Evolutionary conservation across 1,284 basidiomycete species (phyloP).

Genomic region (Microbotryum violaceum): DNA sequence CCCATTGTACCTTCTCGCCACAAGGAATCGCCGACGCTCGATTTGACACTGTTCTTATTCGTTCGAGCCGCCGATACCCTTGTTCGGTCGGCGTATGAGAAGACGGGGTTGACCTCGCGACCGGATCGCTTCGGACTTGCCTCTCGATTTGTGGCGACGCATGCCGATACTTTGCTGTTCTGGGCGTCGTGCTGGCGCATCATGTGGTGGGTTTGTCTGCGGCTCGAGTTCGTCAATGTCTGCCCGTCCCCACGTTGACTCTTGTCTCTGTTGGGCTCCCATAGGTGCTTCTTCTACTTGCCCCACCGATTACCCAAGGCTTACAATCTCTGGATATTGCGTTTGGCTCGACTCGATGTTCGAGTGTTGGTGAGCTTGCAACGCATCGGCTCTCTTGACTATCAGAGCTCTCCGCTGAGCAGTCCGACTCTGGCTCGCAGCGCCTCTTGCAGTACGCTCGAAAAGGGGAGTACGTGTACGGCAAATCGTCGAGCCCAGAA

Average conservation of each 20-base stretch:
- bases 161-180: constrained; percentile 33
- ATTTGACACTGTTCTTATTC: constrained; percentile 42
- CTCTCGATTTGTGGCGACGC: constrained; percentile 12
- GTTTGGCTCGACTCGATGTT: constrained; percentile 41
- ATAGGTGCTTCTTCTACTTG: constrained; percentile 35
- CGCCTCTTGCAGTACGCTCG: constrained; percentile 35
- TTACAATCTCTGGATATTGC: constrained; percentile 40
- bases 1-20: neutral
- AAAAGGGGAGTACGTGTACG: constrained; percentile 37
- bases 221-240: neutral
- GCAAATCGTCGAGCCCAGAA: constrained; percentile 26
- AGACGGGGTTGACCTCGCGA: constrained; percentile 1
- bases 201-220: constrained; percentile 26
- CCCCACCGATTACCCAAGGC: constrained; percentile 37
- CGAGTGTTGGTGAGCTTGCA: constrained; percentile 31
- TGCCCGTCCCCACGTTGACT: neutral
- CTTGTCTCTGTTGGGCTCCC: neutral
- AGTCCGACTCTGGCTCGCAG: too few species aligned
- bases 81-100: constrained; percentile 7
- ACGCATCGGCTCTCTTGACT: too few species aligned
- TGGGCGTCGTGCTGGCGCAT: constrained; percentile 29
- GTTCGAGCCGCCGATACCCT: constrained; percentile 37
- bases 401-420: too few species aligned
- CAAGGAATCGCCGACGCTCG: constrained; percentile 38
- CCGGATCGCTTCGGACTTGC: constrained; percentile 7